Evolutionary conservation across 805 yeast species (phyloP).

Genomic region (Dipodascopsis uninucleata): DNA sequence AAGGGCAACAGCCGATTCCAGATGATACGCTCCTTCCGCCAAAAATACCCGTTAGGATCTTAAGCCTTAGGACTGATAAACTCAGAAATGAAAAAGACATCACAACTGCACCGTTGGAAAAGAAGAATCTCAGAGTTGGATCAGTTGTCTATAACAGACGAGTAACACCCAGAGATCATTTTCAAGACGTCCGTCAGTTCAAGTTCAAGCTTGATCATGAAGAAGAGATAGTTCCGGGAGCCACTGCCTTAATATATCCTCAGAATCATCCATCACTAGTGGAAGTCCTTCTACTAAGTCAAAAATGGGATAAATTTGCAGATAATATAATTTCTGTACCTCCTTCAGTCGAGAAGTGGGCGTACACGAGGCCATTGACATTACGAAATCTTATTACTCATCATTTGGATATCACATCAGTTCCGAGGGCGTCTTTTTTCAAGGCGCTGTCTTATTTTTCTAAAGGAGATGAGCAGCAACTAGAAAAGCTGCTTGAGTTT

Average conservation of each 20-base stretch:
- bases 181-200: slow-evolving; percentile 82
- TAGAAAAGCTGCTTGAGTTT: slow-evolving; percentile 72
- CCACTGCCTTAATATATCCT: slow-evolving; percentile 74
- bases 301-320: slow-evolving; percentile 70
- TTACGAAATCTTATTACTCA: slow-evolving; percentile 67
- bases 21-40: slow-evolving; percentile 42
- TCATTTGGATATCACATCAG: slow-evolving; percentile 76
- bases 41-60: slow-evolving; percentile 34
- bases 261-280: slow-evolving; percentile 63
- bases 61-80: no score
- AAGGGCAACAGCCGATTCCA: slow-evolving; percentile 34
- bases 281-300: slow-evolving; percentile 58
- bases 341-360: slow-evolving; percentile 38
- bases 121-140: slow-evolving; percentile 39
- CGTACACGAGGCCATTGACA: slow-evolving; percentile 62
- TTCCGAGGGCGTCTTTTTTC: slow-evolving; percentile 84
- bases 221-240: slow-evolving; percentile 59
- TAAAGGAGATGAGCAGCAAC: slow-evolving; percentile 61
- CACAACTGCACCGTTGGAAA: background rate
- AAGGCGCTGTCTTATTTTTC: slow-evolving; percentile 70
- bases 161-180: slow-evolving; percentile 68
- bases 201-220: slow-evolving; percentile 35
- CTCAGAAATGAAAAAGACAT: slow-evolving; percentile 35
- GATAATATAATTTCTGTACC: slow-evolving; percentile 50
- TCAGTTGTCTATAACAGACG: slow-evolving; percentile 50